A percentile compares a stretch with the other conserved stretches of the same genome.
Conservation (phyloP, 1,284 basidiomycete species). For the Ustilago loliicola region DNA sequence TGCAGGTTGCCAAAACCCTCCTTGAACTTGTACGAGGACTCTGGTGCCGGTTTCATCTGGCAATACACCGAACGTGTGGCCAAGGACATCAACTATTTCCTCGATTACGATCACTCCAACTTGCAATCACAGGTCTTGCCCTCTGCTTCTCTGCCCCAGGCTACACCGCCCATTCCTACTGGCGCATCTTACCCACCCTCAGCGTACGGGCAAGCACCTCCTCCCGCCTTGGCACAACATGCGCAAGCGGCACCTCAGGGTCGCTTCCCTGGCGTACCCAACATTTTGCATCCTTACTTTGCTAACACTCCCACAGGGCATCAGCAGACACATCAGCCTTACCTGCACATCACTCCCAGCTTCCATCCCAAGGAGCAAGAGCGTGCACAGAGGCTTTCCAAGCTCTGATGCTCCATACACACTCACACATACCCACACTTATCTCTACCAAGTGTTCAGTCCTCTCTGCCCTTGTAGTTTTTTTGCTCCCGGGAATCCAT, state of each 20-base stretch:
- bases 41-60: slow-evolving; percentile 42
- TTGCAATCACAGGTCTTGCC: slow-evolving; percentile 37
- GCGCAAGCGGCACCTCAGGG: not conserved
- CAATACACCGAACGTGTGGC: slow-evolving; percentile 44
- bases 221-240: not conserved
- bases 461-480: not conserved
- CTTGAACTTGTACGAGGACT: slow-evolving; percentile 37
- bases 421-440: not conserved
- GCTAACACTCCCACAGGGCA: slow-evolving; percentile 15
- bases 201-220: not conserved
- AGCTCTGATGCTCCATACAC: slow-evolving; percentile 19
- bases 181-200: slow-evolving; percentile 5
- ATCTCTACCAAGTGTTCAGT: not conserved
- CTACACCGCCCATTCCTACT: not conserved
- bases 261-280: slow-evolving; percentile 10
- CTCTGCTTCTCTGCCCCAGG: slow-evolving; percentile 34
- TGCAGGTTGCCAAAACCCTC: slow-evolving; percentile 35
- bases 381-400: slow-evolving; percentile 23
- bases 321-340: slow-evolving; percentile 20
- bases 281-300: slow-evolving; percentile 34
- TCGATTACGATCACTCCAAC: slow-evolving; percentile 36
- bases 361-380: slow-evolving; percentile 12
- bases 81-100: slow-evolving; percentile 42
- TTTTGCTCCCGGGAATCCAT: not conserved
- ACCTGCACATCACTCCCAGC: slow-evolving; percentile 16